A percentile compares a stretch with the other conserved stretches of the same genome.
These are phyloP conservation scores for Pythium coloratum DNA, from an alignment of 352 stramenopile species.

Conservation along the genomic window DNA sequence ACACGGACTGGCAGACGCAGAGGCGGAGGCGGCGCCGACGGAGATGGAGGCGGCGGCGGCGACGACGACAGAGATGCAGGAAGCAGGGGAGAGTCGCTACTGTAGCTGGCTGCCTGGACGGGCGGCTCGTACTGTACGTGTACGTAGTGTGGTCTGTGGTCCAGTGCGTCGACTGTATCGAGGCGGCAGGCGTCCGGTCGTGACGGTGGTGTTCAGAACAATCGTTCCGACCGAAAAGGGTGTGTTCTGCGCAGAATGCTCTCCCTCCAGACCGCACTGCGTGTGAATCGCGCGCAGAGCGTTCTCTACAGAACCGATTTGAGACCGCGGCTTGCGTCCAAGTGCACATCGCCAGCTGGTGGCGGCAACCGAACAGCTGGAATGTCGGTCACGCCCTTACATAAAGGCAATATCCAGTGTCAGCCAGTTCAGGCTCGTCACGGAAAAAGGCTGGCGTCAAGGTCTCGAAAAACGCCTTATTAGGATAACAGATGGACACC, in stretches of 20 bases:
- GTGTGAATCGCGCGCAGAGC: not conserved
- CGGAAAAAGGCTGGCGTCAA: not conserved
- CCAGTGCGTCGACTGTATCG: not conserved
- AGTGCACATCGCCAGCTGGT: constrained; percentile 7
- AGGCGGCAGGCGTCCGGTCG: not conserved
- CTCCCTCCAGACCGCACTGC: not conserved
- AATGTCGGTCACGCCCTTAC: not conserved
- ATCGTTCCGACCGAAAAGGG: constrained; percentile 5
- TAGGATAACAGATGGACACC: not conserved
- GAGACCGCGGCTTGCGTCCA: not conserved
- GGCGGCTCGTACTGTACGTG: too few species aligned
- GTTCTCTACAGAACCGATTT: constrained; percentile 9
- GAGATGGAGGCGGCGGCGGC: not conserved
- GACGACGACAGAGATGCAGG: not conserved
- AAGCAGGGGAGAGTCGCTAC: not conserved
- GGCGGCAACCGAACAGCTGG: constrained; percentile 2
- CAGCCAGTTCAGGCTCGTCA: not conserved
- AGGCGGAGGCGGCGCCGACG: too few species aligned
- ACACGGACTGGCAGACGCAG: not conserved
- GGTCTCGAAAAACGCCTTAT: not conserved
- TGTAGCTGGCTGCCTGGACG: too few species aligned
- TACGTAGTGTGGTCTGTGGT: not conserved
- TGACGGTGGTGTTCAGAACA: constrained; percentile 2
- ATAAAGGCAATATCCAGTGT: not conserved
- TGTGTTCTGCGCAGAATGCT: constrained; percentile 1